A percentile compares a stretch with the other conserved stretches of the same genome.
Evolutionary conservation across 495 filamentous ascomycete genomes (phyloP).

Genomic region (Pseudevernia furfuracea): DNA sequence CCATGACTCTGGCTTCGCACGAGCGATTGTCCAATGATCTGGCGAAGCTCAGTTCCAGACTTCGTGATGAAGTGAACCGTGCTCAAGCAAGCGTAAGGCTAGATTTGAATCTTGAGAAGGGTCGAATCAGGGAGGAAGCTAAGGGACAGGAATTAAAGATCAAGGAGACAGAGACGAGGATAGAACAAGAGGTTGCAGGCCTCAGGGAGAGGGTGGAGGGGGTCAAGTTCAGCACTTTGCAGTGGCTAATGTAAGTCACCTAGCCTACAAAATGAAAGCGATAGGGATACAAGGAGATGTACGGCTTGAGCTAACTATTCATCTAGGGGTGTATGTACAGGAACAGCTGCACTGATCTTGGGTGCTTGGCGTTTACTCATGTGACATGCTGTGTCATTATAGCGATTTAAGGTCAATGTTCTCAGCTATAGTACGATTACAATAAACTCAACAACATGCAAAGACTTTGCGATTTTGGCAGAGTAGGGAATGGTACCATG

Average conservation of each 20-base stretch:
- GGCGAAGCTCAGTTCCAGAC: slow-evolving; percentile 76
- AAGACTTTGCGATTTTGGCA: background rate
- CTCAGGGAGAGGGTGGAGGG: slow-evolving; percentile 86
- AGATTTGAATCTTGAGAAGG: slow-evolving; percentile 95
- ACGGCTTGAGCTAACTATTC: slow-evolving; percentile 6
- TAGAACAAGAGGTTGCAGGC: slow-evolving; percentile 94
- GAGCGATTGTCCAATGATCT: slow-evolving; percentile 92
- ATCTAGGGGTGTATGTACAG: slow-evolving; percentile 78
- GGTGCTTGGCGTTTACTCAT: slow-evolving; percentile 92
- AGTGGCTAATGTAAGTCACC: slow-evolving; percentile 76
- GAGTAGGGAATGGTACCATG: background rate
- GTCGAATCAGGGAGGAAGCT: slow-evolving; percentile 90
- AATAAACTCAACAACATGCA: background rate
- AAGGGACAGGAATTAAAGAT: slow-evolving; percentile 97
- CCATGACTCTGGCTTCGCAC: slow-evolving; percentile 80
- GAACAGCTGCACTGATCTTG: slow-evolving; percentile 83
- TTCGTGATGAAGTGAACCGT: slow-evolving; percentile 88
- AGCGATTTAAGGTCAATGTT: background rate
- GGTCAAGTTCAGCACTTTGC: slow-evolving; percentile 94
- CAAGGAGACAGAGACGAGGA: slow-evolving; percentile 96
- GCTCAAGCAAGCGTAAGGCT: slow-evolving; percentile 87
- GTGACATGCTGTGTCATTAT: slow-evolving; percentile 29
- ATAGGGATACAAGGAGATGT: slow-evolving; percentile 27
- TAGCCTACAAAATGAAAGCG: background rate
- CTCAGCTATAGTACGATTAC: background rate